Percentiles rank a stretch among this genome's conserved stretches.
phyloP scores from a whole-genome alignment of 1,284 basidiomycete genomes.

The Fistulinella cinereoalba region DNA sequence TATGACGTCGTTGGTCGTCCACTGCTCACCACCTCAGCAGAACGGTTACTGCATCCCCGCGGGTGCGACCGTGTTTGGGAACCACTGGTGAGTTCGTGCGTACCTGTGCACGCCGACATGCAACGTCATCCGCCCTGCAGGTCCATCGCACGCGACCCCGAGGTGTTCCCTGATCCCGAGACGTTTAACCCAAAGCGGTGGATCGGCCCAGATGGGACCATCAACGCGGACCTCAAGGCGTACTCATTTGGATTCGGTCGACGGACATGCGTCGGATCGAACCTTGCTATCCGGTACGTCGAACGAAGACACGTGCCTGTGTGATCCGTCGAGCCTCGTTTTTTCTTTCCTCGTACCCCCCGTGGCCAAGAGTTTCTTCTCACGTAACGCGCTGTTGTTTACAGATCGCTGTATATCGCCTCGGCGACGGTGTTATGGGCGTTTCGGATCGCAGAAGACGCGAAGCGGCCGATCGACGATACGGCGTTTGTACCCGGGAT shows the following conservation, averaged over 20 bases:
- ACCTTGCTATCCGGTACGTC: slow-evolving; percentile 44
- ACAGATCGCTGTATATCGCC: slow-evolving; percentile 57
- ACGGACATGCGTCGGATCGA: slow-evolving; percentile 57
- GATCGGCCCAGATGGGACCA: slow-evolving; percentile 47
- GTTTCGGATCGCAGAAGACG: slow-evolving; percentile 49
- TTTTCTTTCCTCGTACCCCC: background rate
- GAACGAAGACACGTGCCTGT: no score
- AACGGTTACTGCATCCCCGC: slow-evolving; percentile 56
- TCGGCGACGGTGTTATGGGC: slow-evolving; percentile 60
- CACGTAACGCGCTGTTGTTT: no score
- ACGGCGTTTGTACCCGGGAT: slow-evolving; percentile 55
- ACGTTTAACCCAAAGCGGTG: slow-evolving; percentile 57
- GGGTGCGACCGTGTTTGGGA: slow-evolving; percentile 56
- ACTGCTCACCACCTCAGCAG: slow-evolving; percentile 26
- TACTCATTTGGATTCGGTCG: slow-evolving; percentile 64
- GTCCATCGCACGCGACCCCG: slow-evolving; percentile 56
- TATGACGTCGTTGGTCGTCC: no score
- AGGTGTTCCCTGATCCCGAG: slow-evolving; percentile 58
- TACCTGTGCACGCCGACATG: no score
- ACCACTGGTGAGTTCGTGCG: no score
- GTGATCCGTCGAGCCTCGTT: background rate
- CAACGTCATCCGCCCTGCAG: no score
- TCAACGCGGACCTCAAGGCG: slow-evolving; percentile 48
- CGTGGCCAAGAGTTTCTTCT: no score
- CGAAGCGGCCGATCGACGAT: slow-evolving; percentile 50